Conservation (phyloP, 148 eudicot species). For the Camellia lanceoleosa region DNA sequence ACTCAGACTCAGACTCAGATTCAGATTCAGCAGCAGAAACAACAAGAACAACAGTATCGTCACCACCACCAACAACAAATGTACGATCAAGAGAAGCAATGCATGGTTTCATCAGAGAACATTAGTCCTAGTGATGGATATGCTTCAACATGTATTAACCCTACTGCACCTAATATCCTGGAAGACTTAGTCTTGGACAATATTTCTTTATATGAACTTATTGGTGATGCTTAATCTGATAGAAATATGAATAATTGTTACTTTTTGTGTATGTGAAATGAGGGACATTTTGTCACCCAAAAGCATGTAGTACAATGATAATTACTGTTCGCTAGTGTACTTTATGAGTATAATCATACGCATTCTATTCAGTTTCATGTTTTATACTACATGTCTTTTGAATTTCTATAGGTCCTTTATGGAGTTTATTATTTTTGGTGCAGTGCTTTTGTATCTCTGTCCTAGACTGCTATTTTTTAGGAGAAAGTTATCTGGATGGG, state of each 20-base stretch:
- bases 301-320: no score
- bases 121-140: neutral
- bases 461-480: no score
- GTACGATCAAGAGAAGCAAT: neutral
- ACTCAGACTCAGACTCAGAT: neutral
- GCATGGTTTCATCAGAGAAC: neutral
- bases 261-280: no score
- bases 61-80: neutral
- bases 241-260: neutral
- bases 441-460: no score
- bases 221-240: neutral
- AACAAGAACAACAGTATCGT: neutral
- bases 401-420: no score
- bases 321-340: no score
- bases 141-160: neutral
- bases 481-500: no score
- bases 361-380: no score
- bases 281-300: no score
- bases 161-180: neutral
- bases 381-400: no score
- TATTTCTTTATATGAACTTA: neutral
- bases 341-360: no score
- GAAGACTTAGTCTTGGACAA: neutral
- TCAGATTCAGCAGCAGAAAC: neutral
- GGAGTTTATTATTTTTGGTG: no score